These are phyloP conservation scores for Abrus pulchellus DNA, from an alignment of 306 rosid species.

Conservation along the genomic window DNA sequence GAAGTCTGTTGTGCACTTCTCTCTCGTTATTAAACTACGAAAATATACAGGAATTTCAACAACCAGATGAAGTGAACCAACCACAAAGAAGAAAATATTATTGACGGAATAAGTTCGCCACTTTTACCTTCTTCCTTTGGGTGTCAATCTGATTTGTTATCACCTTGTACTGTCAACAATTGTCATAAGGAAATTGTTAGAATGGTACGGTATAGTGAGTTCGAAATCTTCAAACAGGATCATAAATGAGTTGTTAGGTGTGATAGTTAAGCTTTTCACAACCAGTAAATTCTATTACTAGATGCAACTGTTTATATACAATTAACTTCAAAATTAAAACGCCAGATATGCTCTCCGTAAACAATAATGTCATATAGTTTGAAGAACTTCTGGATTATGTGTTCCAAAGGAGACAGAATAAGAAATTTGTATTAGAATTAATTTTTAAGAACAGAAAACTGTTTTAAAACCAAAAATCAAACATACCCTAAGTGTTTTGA, in stretches of 20 bases:
- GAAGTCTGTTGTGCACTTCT: slow-evolving; percentile 60
- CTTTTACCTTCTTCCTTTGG: slow-evolving; percentile 70
- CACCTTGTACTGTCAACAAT: slow-evolving; percentile 58
- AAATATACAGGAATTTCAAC: neutral
- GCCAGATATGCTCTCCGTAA: neutral
- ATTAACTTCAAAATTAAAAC: neutral
- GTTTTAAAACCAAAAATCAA: no score
- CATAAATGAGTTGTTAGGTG: neutral
- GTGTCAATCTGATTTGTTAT: slow-evolving; percentile 63
- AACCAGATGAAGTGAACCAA: slow-evolving; percentile 12
- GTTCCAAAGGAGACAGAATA: no score
- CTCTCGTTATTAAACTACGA: slow-evolving; percentile 62
- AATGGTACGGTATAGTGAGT: slow-evolving; percentile 1
- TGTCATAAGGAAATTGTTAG: slow-evolving; percentile 45
- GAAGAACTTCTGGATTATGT: no score
- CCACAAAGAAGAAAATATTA: neutral
- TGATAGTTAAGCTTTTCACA: neutral
- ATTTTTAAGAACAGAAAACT: no score
- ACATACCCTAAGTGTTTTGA: neutral
- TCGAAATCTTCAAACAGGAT: slow-evolving; percentile 19
- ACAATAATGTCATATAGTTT: neutral
- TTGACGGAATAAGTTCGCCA: neutral
- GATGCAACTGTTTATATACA: neutral
- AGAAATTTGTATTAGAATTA: no score
- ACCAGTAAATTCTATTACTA: neutral